These are phyloP conservation scores for Epichloe brachyelytri DNA, from an alignment of 2,329 filamentous ascomycete species.

Conservation along the genomic window DNA sequence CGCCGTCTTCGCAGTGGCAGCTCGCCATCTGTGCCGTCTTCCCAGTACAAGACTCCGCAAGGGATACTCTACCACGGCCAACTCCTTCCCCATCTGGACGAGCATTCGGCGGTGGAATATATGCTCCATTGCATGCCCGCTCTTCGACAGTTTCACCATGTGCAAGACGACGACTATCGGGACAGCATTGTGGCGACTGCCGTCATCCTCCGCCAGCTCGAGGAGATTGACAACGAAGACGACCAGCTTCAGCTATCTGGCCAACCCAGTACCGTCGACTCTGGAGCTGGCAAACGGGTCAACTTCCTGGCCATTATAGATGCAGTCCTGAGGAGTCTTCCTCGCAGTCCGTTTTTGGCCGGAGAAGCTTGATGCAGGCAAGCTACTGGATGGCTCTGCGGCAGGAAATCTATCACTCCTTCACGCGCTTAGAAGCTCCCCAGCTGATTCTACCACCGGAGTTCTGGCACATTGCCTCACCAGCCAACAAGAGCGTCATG, in stretches of 20 bases:
- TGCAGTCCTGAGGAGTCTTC: constrained; percentile 24
- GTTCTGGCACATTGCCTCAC: constrained; percentile 21
- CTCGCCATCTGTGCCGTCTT: constrained; percentile 25
- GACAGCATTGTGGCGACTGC: constrained; percentile 28
- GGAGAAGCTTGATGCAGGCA: constrained; percentile 24
- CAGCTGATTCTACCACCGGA: constrained; percentile 23
- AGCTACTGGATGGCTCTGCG: constrained; percentile 29
- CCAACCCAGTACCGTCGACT: not conserved
- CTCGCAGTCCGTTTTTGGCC: constrained; percentile 22
- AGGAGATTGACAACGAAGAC: constrained; percentile 28
- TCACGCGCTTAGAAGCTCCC: constrained; percentile 24
- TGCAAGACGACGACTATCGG: constrained; percentile 24
- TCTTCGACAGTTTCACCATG: constrained; percentile 23
- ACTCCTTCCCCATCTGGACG: constrained; percentile 20
- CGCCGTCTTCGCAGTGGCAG: constrained; percentile 27
- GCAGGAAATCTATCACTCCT: constrained; percentile 28
- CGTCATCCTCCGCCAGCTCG: constrained; percentile 27
- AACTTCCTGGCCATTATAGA: constrained; percentile 30
- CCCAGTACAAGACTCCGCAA: constrained; percentile 22
- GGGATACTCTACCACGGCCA: constrained; percentile 27
- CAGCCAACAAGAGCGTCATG: constrained; percentile 27
- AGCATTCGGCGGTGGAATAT: constrained; percentile 27
- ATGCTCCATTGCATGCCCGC: constrained; percentile 28
- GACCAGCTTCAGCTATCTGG: constrained; percentile 8
- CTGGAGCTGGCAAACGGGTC: constrained; percentile 11